Percentiles rank a stretch among this genome's conserved stretches.
phyloP scores from a whole-genome alignment of 1,284 basidiomycete genomes.

The Sanghuangporus sanghuang region DNA sequence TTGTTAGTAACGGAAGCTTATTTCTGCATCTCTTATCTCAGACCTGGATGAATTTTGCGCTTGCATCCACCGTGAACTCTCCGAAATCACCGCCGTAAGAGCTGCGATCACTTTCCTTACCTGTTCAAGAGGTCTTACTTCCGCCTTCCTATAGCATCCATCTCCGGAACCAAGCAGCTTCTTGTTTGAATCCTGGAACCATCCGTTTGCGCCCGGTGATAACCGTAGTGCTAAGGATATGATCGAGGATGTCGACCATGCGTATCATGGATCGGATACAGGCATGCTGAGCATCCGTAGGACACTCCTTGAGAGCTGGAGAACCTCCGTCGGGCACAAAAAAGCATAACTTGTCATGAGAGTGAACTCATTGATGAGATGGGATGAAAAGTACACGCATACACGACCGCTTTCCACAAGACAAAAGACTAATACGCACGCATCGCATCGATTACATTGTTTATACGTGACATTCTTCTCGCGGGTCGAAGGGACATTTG shows the following conservation, averaged over 20 bases:
- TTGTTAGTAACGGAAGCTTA: constrained; percentile 4
- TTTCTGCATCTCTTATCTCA: constrained; percentile 20
- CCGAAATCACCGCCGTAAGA: constrained; percentile 60
- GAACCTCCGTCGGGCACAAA: constrained; percentile 25
- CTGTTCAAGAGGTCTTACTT: not conserved
- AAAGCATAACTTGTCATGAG: not conserved
- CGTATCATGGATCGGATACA: constrained; percentile 32
- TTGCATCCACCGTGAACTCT: constrained; percentile 56
- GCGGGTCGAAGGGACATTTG: not conserved
- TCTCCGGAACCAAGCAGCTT: constrained; percentile 44
- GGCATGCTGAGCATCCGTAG: constrained; percentile 47
- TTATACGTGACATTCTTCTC: not conserved
- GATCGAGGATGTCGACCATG: constrained; percentile 30
- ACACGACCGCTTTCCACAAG: not conserved
- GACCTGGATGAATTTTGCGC: constrained; percentile 65
- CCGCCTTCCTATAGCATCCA: constrained; percentile 37
- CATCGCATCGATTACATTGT: not conserved
- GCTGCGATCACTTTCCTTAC: constrained; percentile 12
- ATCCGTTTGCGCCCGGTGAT: constrained; percentile 64
- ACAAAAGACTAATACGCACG: not conserved
- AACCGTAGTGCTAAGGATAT: constrained; percentile 52
- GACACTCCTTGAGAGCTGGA: constrained; percentile 53
- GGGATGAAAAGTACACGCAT: not conserved
- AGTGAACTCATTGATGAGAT: not conserved
- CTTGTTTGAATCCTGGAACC: constrained; percentile 51